Evolutionary conservation across 2,329 filamentous ascomycete genomes (phyloP).

Genomic region (Albophoma yamanashiensis): DNA sequence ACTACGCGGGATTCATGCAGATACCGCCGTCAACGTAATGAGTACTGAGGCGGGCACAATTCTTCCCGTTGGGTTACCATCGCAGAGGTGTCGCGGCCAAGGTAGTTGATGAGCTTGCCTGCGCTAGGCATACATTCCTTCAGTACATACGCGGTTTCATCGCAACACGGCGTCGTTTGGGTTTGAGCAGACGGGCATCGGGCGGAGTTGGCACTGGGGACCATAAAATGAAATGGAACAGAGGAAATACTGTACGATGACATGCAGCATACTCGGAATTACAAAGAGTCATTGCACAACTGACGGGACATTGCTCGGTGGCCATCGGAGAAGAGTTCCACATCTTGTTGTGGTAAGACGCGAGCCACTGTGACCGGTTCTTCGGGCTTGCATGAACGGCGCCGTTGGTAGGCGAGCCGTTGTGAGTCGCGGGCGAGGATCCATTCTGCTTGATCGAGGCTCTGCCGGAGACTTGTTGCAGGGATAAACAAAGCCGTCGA

Average conservation of each 20-base stretch:
- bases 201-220: background rate
- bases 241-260: background rate
- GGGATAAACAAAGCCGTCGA: too few species aligned
- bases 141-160: background rate
- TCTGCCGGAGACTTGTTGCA: too few species aligned
- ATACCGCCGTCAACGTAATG: constrained; percentile 21
- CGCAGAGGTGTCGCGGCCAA: background rate
- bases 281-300: background rate
- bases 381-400: background rate
- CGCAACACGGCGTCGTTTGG: background rate
- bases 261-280: background rate
- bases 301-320: background rate
- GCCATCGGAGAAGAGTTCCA: background rate
- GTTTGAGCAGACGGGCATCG: background rate
- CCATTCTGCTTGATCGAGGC: too few species aligned
- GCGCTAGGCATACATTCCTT: background rate
- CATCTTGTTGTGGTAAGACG: background rate
- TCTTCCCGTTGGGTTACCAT: background rate
- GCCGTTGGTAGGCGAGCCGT: too few species aligned
- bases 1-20: constrained; percentile 44
- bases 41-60: background rate
- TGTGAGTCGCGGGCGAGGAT: too few species aligned
- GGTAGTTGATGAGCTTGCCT: background rate
- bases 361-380: background rate
- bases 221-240: background rate